Base-by-base conservation (phyloP, 2,329 filamentous ascomycete species). In the Claviceps digitariae region DNA sequence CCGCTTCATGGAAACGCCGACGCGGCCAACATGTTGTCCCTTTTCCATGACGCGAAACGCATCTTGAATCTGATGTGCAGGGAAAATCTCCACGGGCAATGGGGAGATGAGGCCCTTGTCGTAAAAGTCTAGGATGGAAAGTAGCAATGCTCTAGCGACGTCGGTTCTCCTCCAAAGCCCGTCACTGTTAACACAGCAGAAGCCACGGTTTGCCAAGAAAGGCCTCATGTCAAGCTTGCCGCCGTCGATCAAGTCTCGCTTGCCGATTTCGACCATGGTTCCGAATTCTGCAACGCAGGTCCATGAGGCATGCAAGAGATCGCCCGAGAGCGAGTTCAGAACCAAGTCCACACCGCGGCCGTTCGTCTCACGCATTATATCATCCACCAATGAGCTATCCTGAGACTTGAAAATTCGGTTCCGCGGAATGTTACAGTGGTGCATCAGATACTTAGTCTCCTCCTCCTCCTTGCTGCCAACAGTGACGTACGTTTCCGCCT, bases 181-280 rank as follows among this genome's bases (percentile, higher is more conserved):
- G 23, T 44, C 20, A 25, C 47, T 46, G n/a, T 52, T 27, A 12
- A 52, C 36, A 21, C 48, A 49, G n/a, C 17, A 40, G 31, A 27
- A 49, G 21, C 13, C n/a, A 12, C 48, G 48, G 3, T 40, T 49
- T 12, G 13, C 27, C 15, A 52, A 21, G 21, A 40, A 47, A 1
- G 45, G 21, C 31, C 63, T 53, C 74, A 79, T 74, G 2, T 69
- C 66, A 1, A 78, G 64, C 3, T 62, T 58, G 3, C 63, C 68
- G 8, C 67, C 65, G 1, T 67, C 66, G 1, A 60, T 17, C 9
- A 69, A 55, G 48, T 70, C 67, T 15, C 61, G 59, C 46, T 66
- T 67, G 2, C 66, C 67, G 20, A 71, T 62, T 51, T 72, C 69
- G 0, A 72, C 36, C 52, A 72, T 64, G 0, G 49, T 59, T 1